Conservation (phyloP, 2,329 filamentous ascomycete genomes). For the Apiospora phragmitis region DNA sequence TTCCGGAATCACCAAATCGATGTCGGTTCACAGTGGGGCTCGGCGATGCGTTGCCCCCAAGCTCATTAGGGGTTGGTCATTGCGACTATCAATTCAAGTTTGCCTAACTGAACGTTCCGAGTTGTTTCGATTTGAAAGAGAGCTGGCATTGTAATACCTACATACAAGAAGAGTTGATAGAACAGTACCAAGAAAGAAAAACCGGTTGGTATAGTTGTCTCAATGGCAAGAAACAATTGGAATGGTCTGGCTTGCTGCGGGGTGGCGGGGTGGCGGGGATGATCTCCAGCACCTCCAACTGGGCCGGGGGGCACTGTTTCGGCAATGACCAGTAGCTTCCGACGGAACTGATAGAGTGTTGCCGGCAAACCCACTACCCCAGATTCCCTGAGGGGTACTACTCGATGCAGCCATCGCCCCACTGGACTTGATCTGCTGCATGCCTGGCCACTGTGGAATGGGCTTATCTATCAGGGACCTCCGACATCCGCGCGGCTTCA, state of each 20-base stretch:
- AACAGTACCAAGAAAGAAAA: background rate
- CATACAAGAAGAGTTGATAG: background rate
- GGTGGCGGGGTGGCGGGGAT: background rate
- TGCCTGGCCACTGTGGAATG: background rate
- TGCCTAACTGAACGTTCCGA: background rate
- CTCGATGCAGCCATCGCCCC: background rate
- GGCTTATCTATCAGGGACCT: background rate
- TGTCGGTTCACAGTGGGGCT: slow-evolving; percentile 2
- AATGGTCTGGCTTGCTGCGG: background rate
- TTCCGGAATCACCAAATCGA: background rate
- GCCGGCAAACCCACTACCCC: background rate
- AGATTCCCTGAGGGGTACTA: background rate
- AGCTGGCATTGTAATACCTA: too few species aligned
- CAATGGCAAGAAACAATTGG: background rate
- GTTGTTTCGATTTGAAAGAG: too few species aligned
- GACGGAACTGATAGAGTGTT: background rate
- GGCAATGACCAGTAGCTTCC: background rate
- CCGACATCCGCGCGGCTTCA: background rate
- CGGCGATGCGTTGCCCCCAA: background rate
- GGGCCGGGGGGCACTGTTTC: background rate
- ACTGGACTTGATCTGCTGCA: background rate
- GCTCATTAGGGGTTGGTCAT: background rate
- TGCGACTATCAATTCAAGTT: background rate
- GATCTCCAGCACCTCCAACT: background rate
- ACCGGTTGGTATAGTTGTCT: background rate